phyloP scores from a whole-genome alignment of 805 yeast genomes.

The Suhomyces kilbournensis region DNA sequence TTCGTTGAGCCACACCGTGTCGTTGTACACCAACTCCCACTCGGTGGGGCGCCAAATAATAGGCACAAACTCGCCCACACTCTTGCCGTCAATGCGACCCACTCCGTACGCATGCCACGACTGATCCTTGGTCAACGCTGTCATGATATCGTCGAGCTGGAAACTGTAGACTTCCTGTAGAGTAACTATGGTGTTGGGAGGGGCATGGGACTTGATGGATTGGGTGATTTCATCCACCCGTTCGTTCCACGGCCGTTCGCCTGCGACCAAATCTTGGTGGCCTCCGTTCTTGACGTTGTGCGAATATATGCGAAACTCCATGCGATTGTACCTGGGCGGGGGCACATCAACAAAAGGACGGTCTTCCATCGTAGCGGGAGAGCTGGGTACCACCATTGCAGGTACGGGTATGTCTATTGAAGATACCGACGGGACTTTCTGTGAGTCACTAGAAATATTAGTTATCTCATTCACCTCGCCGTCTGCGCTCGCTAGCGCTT shows the following conservation, averaged over 20 bases:
- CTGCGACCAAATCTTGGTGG: slow-evolving; percentile 17
- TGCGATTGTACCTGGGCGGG: slow-evolving; percentile 9
- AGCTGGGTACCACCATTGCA: too few relatives aligned
- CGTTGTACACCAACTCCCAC: slow-evolving; percentile 14
- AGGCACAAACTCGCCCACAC: slow-evolving; percentile 18
- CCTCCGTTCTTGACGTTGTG: slow-evolving; percentile 36
- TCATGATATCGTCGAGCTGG: slow-evolving; percentile 16
- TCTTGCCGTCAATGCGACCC: slow-evolving; percentile 16
- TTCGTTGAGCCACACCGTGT: slow-evolving; percentile 19
- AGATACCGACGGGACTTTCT: too few relatives aligned
- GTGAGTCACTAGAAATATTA: too few relatives aligned
- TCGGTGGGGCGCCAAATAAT: slow-evolving; percentile 12
- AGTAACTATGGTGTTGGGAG: slow-evolving; percentile 15
- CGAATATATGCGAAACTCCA: slow-evolving; percentile 32
- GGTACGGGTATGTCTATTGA: too few relatives aligned
- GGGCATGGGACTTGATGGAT: slow-evolving; percentile 18
- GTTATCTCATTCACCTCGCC: too few relatives aligned
- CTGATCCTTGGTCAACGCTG: slow-evolving; percentile 12
- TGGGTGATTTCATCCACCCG: slow-evolving; percentile 15
- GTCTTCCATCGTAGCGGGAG: slow-evolving; percentile 1
- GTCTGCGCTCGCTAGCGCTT: too few relatives aligned
- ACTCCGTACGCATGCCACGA: slow-evolving; percentile 15
- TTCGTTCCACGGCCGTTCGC: slow-evolving; percentile 26
- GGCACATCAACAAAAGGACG: neutral
- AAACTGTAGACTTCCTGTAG: slow-evolving; percentile 17